These are phyloP conservation scores for Nicotiana benthamiana DNA, from an alignment of 257 asterid genomes.

Conservation along the genomic window DNA sequence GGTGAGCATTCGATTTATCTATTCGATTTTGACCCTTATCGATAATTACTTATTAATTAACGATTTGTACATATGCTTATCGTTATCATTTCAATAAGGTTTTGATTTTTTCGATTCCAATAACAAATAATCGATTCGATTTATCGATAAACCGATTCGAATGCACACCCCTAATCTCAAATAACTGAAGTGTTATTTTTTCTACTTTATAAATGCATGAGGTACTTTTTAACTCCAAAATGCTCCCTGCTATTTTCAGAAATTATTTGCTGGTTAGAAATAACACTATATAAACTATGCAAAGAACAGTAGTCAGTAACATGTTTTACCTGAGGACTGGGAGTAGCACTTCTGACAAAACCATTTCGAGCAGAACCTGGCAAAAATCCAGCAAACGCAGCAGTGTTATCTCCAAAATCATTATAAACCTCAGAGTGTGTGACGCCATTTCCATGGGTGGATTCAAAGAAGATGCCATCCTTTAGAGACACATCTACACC, in stretches of 20 bases:
- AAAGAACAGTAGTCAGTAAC: not conserved
- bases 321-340: constrained; percentile 67
- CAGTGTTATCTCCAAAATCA: constrained; percentile 26
- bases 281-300: not conserved
- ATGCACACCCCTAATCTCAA: too few species aligned
- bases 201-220: not conserved
- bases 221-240: not conserved
- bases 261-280: not conserved
- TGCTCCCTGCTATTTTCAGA: not conserved
- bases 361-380: constrained; percentile 33
- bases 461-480: constrained; percentile 73
- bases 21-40: too few species aligned
- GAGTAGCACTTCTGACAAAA: constrained; percentile 43
- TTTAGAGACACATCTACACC: constrained; percentile 65
- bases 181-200: not conserved
- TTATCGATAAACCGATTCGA: too few species aligned
- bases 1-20: too few species aligned
- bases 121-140: too few species aligned
- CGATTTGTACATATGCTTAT: too few species aligned
- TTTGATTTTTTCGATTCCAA: too few species aligned
- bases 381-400: constrained; percentile 56
- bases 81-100: too few species aligned
- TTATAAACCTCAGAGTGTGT: constrained; percentile 32
- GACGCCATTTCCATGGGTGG: constrained; percentile 24
- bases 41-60: too few species aligned